phyloP scores from a whole-genome alignment of 1,284 basidiomycete genomes.

The Ustilago bromivora region DNA sequence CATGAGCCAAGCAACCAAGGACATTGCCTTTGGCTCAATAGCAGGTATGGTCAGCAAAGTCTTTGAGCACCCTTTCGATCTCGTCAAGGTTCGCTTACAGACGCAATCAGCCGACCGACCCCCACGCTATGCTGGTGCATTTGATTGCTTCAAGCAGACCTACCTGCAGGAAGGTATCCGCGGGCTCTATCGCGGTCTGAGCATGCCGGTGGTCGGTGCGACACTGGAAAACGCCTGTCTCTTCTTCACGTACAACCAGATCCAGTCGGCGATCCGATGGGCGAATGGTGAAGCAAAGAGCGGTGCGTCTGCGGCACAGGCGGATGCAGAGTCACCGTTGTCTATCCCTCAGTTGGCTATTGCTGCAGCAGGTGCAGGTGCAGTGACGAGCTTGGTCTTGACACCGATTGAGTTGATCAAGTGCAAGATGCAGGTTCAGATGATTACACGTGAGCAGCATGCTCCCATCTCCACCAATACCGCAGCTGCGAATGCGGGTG shows the following conservation, averaged over 20 bases:
- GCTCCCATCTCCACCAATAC: slow-evolving; percentile 30
- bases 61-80: slow-evolving; percentile 68
- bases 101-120: slow-evolving; percentile 60
- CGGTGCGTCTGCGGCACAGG: slow-evolving; percentile 62
- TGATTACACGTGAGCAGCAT: slow-evolving; percentile 74
- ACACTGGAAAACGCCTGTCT: slow-evolving; percentile 89
- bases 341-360: slow-evolving; percentile 77
- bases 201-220: slow-evolving; percentile 88
- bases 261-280: slow-evolving; percentile 77
- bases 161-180: slow-evolving; percentile 60
- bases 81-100: slow-evolving; percentile 68
- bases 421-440: slow-evolving; percentile 95
- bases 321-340: slow-evolving; percentile 65
- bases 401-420: slow-evolving; percentile 92
- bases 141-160: slow-evolving; percentile 65
- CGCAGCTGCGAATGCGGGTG: slow-evolving; percentile 5
- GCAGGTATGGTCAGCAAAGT: slow-evolving; percentile 68
- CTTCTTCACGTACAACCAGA: slow-evolving; percentile 86
- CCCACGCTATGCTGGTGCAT: slow-evolving; percentile 58
- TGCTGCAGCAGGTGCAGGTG: slow-evolving; percentile 84
- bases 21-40: slow-evolving; percentile 65
- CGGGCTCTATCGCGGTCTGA: slow-evolving; percentile 75
- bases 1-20: slow-evolving; percentile 63
- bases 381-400: slow-evolving; percentile 83
- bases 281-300: slow-evolving; percentile 42